Evolutionary conservation across 257 asterid genomes (phyloP), one percentile per base, ranked within the genome.

Genomic region (Nicotiana tabacum): DNA sequence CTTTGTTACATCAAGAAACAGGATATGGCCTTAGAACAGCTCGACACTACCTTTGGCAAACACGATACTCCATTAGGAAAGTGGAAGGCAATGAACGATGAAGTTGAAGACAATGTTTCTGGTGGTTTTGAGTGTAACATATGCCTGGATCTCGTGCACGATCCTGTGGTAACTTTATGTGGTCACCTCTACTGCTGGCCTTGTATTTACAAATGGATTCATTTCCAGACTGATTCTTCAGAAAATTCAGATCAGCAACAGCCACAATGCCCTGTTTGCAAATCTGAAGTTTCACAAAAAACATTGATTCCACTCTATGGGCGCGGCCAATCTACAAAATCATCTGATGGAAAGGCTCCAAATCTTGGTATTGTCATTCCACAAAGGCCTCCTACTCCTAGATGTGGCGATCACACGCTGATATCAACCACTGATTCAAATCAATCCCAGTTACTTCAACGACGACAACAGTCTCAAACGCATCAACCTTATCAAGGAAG

Each of bases 181-280:
- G 98, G 98, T n/a, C 98, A 94, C 84, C 96, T 94, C 81, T 94
- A 90, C 48, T 94, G 98, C 29, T 94, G 98, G 98, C 95, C 97
- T 4, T 94, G 98, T 67, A 92, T 94, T 21, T 94, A 94, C 91
- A 87, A 87, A 53, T 94, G 98, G 98, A 90, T 92, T 12, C 88
- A 81, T 79, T 85, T 70, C 81, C 90, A 82, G 13, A 83, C 85
- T 4, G 18, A 66, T 55, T 82, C 88, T 24, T 35, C 78, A 5
- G 90, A 89, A 30, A 77, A 84, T 60, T 56, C 80, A 0, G 91
- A 87, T 10, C 81, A 69, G 43, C 90, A 85, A 27, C 83, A 76
- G 60, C 91, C 96, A 0, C 91, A 90, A 57, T 94, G 98, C 64
- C 98, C 98, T 0, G 94, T 92, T 17, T 94, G 98, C 91, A 92